A percentile compares a stretch with the other conserved stretches of the same genome.
Conservation (phyloP, 2,329 filamentous ascomycete genomes). For the Trichoderma koningiopsis region DNA sequence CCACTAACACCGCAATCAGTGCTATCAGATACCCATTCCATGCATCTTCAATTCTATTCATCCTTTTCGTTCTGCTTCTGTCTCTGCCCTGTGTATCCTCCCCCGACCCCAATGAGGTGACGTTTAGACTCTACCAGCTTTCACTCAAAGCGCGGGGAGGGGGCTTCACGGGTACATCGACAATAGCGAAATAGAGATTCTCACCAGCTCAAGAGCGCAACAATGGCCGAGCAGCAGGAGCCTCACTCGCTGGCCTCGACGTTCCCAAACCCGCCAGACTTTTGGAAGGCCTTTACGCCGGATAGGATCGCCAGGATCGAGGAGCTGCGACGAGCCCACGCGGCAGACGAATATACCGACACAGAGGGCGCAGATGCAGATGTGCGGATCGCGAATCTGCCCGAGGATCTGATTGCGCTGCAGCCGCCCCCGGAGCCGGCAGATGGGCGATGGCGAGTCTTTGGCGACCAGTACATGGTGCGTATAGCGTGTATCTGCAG, state of each 20-base stretch:
- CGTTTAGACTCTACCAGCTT: background rate
- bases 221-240: constrained; percentile 44
- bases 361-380: constrained; percentile 30
- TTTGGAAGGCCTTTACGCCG: constrained; percentile 85
- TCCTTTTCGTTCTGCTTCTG: background rate
- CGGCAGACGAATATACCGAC: constrained; percentile 26
- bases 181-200: background rate
- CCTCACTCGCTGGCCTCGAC: constrained; percentile 59
- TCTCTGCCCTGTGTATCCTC: background rate
- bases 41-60: background rate
- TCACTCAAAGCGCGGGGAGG: constrained; percentile 13
- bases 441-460: constrained; percentile 71
- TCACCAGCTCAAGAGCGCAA: background rate
- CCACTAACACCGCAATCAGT: background rate
- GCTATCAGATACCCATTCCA: constrained; percentile 1
- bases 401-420: constrained; percentile 72
- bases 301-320: constrained; percentile 66
- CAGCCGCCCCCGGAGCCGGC: constrained; percentile 77
- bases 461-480: constrained; percentile 66
- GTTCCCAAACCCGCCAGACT: constrained; percentile 85
- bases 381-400: constrained; percentile 53
- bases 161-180: background rate
- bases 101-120: constrained; percentile 27
- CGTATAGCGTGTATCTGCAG: constrained; percentile 31
- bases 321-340: constrained; percentile 45